Percentiles rank a stretch among this genome's conserved stretches.
These are phyloP conservation scores for Capsicum rhomboideum DNA, from an alignment of 257 asterid species.

Conservation along the genomic window DNA sequence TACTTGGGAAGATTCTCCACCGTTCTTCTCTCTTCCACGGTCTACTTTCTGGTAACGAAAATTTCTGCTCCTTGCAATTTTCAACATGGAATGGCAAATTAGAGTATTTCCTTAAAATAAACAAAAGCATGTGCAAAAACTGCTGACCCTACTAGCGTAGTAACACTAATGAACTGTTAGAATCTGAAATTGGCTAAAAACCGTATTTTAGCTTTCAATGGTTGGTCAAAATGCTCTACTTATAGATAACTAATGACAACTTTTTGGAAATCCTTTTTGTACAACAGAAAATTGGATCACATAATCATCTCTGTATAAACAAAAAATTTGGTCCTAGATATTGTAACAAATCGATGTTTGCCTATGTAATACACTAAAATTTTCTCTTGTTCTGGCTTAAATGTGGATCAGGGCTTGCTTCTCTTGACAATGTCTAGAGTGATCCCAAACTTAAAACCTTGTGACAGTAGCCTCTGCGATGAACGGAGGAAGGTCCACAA, in stretches of 20 bases:
- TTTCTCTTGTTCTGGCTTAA: not conserved
- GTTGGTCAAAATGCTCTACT: not conserved
- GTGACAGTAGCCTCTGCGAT: constrained; percentile 16
- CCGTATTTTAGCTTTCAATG: not conserved
- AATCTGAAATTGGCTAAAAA: not conserved
- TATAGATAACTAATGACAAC: not conserved
- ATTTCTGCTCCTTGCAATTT: not conserved
- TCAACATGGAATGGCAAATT: not conserved
- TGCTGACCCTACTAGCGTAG: not conserved
- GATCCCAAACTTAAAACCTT: constrained; percentile 48
- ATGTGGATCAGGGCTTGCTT: constrained; percentile 53
- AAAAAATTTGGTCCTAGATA: not conserved
- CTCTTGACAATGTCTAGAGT: constrained; percentile 61
- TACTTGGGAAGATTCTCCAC: constrained; percentile 18
- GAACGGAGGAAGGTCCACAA: constrained; percentile 42
- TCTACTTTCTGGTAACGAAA: constrained; percentile 15
- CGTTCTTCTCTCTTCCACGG: constrained; percentile 17
- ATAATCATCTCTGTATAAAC: not conserved
- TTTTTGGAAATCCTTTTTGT: not conserved
- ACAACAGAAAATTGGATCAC: not conserved
- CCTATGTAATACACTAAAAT: not conserved
- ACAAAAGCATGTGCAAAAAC: not conserved
- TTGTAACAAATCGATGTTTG: not conserved
- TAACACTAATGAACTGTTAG: not conserved
- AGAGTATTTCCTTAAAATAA: not conserved